Evolutionary conservation across 1,284 basidiomycete genomes (phyloP).

Genomic region (Spongispora temasekensis): DNA sequence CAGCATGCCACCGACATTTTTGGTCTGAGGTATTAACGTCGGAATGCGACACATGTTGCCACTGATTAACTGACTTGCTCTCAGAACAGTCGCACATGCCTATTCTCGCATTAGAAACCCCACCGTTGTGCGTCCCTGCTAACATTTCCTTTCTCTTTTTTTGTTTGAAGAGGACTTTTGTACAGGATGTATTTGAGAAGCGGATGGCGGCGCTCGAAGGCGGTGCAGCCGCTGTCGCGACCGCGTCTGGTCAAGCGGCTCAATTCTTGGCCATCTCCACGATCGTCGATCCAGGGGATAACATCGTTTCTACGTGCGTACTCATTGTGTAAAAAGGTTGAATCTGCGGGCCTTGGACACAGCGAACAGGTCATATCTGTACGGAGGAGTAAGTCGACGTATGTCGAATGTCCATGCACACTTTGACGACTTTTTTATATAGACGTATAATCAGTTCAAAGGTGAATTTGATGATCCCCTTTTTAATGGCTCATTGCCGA

Average conservation of each 20-base stretch:
- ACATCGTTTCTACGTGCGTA: constrained; percentile 70
- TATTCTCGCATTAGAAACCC: constrained; percentile 83
- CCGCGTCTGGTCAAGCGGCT: constrained; percentile 77
- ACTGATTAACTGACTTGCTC: background rate
- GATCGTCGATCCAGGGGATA: constrained; percentile 71
- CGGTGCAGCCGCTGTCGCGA: constrained; percentile 75
- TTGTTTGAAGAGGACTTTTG: no score
- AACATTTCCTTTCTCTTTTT: no score
- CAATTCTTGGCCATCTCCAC: constrained; percentile 75
- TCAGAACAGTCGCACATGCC: constrained; percentile 65
- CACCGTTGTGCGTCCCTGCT: constrained; percentile 57
- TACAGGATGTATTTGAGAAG: constrained; percentile 72
- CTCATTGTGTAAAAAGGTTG: background rate
- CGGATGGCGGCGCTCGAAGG: constrained; percentile 85
- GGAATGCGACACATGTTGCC: background rate
- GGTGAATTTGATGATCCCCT: constrained; percentile 37
- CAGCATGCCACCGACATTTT: constrained; percentile 20
- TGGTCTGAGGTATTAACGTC: constrained; percentile 7
- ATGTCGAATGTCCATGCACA: background rate
- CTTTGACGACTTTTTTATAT: background rate
- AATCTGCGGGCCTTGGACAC: no score
- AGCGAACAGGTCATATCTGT: constrained; percentile 47
- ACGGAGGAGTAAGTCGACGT: constrained; percentile 56
- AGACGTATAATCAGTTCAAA: constrained; percentile 90
- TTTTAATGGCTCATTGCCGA: accelerated